Conservation (phyloP, 2,329 filamentous ascomycete genomes). For the Colletotrichum tabaci region DNA sequence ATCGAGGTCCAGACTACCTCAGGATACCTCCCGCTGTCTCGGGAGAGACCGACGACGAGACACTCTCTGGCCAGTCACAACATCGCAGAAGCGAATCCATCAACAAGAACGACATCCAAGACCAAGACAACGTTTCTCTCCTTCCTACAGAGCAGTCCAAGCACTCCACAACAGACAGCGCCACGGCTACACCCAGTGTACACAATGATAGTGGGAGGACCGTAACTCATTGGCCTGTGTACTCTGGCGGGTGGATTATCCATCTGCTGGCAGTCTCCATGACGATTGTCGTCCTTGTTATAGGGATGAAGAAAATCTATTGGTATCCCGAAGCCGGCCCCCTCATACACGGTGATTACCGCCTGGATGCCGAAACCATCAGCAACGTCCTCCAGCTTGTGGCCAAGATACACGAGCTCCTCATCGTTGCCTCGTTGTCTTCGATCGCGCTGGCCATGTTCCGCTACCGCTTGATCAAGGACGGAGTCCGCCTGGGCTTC, state of each 20-base stretch:
- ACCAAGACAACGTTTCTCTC: too few relatives aligned
- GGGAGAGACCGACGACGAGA: too few relatives aligned
- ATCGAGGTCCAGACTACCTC: too few relatives aligned
- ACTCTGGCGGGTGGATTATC: neutral
- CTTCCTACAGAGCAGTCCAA: too few relatives aligned
- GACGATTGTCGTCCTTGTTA: neutral
- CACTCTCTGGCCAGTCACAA: too few relatives aligned
- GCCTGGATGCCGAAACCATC: neutral
- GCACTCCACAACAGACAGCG: too few relatives aligned
- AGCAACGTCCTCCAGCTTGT: conserved; percentile 21
- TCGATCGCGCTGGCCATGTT: conserved; percentile 20
- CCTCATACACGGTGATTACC: neutral
- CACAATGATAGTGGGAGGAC: too few relatives aligned
- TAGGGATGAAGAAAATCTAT: neutral
- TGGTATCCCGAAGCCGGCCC: neutral
- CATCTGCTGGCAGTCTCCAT: neutral
- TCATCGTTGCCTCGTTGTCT: conserved; percentile 17
- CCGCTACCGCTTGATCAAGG: neutral
- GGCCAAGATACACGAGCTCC: conserved; percentile 26
- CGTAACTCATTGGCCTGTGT: too few relatives aligned
- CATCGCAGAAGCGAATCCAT: too few relatives aligned
- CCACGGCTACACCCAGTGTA: too few relatives aligned
- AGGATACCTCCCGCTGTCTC: too few relatives aligned
- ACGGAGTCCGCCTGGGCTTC: conserved; percentile 26
- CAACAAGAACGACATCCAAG: too few relatives aligned